These are phyloP conservation scores for Niveomyces coronatus DNA, from an alignment of 2,329 filamentous ascomycete species.

Conservation along the genomic window DNA sequence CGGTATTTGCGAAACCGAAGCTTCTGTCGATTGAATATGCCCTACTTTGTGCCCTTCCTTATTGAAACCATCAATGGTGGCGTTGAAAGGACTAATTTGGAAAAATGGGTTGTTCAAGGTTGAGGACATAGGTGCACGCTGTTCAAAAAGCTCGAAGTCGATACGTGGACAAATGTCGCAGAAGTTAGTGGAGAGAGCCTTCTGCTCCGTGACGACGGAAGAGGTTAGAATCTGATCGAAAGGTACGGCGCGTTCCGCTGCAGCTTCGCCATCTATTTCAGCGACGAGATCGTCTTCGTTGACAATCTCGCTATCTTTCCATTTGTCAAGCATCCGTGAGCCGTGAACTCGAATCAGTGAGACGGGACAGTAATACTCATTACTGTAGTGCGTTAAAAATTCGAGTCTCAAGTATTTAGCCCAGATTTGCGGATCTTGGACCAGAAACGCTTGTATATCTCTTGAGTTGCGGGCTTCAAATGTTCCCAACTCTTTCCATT, in stretches of 20 bases:
- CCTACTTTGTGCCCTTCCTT: background rate
- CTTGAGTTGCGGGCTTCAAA: constrained; percentile 89
- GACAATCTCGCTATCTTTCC: constrained; percentile 66
- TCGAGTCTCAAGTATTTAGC: constrained; percentile 88
- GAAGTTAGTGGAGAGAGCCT: background rate
- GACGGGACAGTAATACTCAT: constrained; percentile 92
- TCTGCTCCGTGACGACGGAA: background rate
- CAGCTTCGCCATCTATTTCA: constrained; percentile 16
- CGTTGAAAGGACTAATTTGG: background rate
- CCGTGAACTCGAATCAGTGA: constrained; percentile 88
- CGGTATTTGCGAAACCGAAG: background rate
- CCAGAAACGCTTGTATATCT: constrained; percentile 85
- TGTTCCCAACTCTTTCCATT: constrained; percentile 80
- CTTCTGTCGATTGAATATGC: background rate
- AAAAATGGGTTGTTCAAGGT: background rate
- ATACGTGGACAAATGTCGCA: background rate
- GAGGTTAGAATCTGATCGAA: background rate
- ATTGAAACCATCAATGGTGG: background rate
- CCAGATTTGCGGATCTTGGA: constrained; percentile 94
- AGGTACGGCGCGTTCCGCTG: background rate
- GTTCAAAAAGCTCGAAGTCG: background rate
- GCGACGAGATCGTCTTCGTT: constrained; percentile 52
- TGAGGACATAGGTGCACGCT: background rate
- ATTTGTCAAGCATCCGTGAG: constrained; percentile 91
- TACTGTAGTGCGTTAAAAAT: constrained; percentile 87